These are phyloP conservation scores for Boeremia lycopersici DNA, from an alignment of 2,329 filamentous ascomycete genomes.

Conservation along the genomic window DNA sequence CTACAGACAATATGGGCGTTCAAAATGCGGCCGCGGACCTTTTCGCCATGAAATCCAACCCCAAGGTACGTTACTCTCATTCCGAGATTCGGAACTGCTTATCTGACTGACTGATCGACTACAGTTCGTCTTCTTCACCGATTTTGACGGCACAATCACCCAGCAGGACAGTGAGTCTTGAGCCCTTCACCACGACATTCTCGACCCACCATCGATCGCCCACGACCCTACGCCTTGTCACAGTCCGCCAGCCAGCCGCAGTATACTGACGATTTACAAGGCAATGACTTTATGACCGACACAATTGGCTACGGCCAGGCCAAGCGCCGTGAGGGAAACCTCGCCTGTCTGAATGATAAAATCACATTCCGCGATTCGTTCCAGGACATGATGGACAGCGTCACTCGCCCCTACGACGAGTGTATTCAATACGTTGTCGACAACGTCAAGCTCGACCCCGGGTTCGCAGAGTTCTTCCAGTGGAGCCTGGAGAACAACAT, in stretches of 20 bases:
- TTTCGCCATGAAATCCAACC: constrained; percentile 62
- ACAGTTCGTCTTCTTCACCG: constrained; percentile 95
- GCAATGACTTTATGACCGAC: constrained; percentile 80
- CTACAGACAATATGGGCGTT: constrained; percentile 39
- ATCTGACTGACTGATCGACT: constrained; percentile 27
- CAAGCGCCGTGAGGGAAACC: constrained; percentile 74
- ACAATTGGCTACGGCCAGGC: constrained; percentile 82
- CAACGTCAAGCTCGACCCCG: constrained; percentile 87
- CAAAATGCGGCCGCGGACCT: constrained; percentile 46
- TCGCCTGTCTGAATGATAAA: constrained; percentile 73
- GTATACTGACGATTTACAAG: constrained; percentile 42
- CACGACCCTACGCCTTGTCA: constrained; percentile 1
- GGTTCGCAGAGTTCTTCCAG: constrained; percentile 84
- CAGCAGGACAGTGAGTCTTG: constrained; percentile 65
- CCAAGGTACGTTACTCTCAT: constrained; percentile 52
- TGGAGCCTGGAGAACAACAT: constrained; percentile 84
- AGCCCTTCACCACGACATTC: constrained; percentile 6
- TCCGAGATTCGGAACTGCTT: constrained; percentile 5
- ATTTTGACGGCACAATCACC: constrained; percentile 97
- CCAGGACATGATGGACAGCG: constrained; percentile 87
- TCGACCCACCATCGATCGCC: neutral
- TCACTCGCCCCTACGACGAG: constrained; percentile 78
- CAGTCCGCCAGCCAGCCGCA: constrained; percentile 13
- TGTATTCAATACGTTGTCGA: constrained; percentile 79
- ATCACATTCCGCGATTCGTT: constrained; percentile 83